phyloP scores from a whole-genome alignment of 2,329 filamentous ascomycete genomes.

The Hypoxylon sp. region DNA sequence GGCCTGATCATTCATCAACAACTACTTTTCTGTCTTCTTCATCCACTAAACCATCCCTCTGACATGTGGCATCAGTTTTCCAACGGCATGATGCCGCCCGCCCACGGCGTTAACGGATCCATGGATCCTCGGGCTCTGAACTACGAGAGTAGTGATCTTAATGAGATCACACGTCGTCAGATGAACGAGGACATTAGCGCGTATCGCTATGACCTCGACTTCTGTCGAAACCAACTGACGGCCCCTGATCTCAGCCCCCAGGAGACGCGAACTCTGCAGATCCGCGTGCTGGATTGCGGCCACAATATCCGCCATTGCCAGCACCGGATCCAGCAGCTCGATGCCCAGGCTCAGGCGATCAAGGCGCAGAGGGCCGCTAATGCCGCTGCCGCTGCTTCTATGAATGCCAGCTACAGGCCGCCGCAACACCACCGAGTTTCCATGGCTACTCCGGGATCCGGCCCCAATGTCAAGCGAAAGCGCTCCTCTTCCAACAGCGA shows the following conservation, averaged over 20 bases:
- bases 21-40: not conserved
- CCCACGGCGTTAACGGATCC: slow-evolving; percentile 21
- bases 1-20: not conserved
- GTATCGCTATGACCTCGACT: slow-evolving; percentile 61
- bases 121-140: slow-evolving; percentile 41
- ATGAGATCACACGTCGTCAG: slow-evolving; percentile 56
- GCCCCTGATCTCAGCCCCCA: slow-evolving; percentile 57
- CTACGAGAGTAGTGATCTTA: slow-evolving; percentile 53
- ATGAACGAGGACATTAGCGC: slow-evolving; percentile 61
- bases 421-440: slow-evolving; percentile 28
- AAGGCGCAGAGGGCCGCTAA: slow-evolving; percentile 20
- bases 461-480: slow-evolving; percentile 43
- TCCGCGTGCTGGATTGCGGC: slow-evolving; percentile 60
- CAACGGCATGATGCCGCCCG: slow-evolving; percentile 8
- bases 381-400: slow-evolving; percentile 18
- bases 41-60: not conserved
- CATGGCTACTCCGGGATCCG: slow-evolving; percentile 19
- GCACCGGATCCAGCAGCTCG: slow-evolving; percentile 60
- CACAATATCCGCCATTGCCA: slow-evolving; percentile 62
- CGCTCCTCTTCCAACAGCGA: slow-evolving; percentile 36
- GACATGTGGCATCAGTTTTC: slow-evolving; percentile 14
- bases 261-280: slow-evolving; percentile 60
- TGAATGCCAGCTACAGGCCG: slow-evolving; percentile 8
- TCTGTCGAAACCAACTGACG: slow-evolving; percentile 57
- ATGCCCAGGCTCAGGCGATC: slow-evolving; percentile 49